Conservation (phyloP, 768 basidiomycete species). For the Neoboletus subvelutipes region DNA sequence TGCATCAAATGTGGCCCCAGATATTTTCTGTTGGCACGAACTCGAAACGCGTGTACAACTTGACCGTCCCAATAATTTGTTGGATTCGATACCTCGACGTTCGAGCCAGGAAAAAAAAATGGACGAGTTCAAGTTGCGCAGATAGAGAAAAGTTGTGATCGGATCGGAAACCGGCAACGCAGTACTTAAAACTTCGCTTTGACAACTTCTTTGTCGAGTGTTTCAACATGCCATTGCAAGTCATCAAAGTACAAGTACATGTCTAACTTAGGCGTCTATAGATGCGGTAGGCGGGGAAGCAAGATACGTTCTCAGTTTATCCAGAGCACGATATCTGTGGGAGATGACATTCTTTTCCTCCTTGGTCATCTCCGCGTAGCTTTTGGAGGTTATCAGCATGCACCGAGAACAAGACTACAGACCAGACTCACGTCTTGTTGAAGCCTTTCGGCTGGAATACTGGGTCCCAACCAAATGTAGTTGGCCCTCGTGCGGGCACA, state of each 20-base stretch:
- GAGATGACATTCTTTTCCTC: constrained; percentile 64
- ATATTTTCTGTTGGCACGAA: not conserved
- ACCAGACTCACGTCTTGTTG: constrained; percentile 65
- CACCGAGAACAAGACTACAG: not conserved
- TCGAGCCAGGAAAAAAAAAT: not conserved
- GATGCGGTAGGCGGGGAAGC: constrained; percentile 5
- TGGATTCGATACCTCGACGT: not conserved
- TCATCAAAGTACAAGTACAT: not conserved
- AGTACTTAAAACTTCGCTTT: too few relatives aligned
- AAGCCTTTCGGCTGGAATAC: constrained; percentile 77
- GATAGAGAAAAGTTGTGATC: constrained; percentile 8
- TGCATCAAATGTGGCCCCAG: not conserved
- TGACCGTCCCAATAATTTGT: not conserved
- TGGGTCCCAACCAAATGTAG: constrained; percentile 89
- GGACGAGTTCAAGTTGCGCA: not conserved
- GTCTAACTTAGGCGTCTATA: not conserved
- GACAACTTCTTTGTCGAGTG: too few relatives aligned
- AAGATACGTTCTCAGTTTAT: constrained; percentile 50
- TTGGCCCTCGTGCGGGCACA: constrained; percentile 78
- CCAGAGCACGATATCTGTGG: constrained; percentile 64
- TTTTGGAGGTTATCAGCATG: constrained; percentile 18
- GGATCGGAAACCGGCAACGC: constrained; percentile 23
- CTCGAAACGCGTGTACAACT: not conserved
- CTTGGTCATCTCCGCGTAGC: constrained; percentile 68
- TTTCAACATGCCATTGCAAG: not conserved